Conservation (phyloP, 192 early-diverging fungal genomes). For the Coemansia sp. region DNA sequence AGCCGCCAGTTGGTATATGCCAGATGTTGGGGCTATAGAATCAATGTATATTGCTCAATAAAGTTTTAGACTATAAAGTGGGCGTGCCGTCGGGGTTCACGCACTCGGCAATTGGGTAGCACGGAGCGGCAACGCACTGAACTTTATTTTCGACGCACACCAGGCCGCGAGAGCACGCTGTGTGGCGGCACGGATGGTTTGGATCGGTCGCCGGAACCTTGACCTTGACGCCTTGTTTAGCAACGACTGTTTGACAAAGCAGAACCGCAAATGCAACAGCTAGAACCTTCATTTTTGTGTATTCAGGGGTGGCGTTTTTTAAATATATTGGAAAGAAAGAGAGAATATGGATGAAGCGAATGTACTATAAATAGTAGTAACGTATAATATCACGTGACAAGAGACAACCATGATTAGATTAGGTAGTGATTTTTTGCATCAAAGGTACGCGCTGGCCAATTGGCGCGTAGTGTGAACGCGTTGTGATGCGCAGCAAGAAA, state of each 20-base stretch:
- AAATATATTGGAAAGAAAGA: too few relatives aligned
- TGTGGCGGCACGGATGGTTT: background rate
- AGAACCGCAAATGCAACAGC: background rate
- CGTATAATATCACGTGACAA: background rate
- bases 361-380: background rate
- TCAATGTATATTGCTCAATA: too few relatives aligned
- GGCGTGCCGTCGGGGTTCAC: background rate
- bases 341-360: too few relatives aligned
- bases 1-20: constrained; percentile 10
- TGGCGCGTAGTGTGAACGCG: constrained; percentile 12
- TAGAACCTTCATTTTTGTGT: background rate
- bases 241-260: background rate
- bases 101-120: background rate
- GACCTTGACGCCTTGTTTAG: background rate
- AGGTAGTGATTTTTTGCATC: background rate
- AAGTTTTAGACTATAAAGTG: too few relatives aligned
- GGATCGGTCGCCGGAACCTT: background rate
- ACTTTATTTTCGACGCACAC: background rate
- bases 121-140: background rate
- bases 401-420: background rate
- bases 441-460: constrained; percentile 5
- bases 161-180: background rate
- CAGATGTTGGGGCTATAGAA: background rate
- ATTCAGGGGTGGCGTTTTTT: too few relatives aligned
- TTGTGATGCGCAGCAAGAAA: constrained; percentile 9